These are phyloP conservation scores for Shiraia bambusicola DNA, from an alignment of 2,329 filamentous ascomycete genomes.

Conservation along the genomic window DNA sequence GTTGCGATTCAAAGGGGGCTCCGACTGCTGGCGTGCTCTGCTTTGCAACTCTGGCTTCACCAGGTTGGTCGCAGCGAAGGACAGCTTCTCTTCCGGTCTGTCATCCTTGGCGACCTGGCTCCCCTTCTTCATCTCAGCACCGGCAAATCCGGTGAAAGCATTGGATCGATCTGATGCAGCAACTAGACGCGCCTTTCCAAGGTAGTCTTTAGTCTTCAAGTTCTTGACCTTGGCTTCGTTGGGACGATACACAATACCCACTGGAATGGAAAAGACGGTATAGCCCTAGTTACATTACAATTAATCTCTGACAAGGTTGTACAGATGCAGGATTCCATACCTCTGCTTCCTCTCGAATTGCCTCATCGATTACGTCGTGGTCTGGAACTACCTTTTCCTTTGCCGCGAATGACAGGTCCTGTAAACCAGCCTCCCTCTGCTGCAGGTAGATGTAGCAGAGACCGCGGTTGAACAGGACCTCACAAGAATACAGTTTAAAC, in stretches of 20 bases:
- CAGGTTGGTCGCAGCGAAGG: conserved; percentile 88
- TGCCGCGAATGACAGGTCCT: conserved; percentile 85
- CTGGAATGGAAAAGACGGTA: conserved; percentile 96
- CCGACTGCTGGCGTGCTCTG: conserved; percentile 76
- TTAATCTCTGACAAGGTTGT: conserved; percentile 25
- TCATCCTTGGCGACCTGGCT: conserved; percentile 66
- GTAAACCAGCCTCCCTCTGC: conserved; percentile 85
- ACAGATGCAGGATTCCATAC: conserved; percentile 49
- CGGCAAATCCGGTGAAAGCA: conserved; percentile 79
- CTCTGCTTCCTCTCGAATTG: conserved; percentile 89
- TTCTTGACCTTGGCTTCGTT: conserved; percentile 99
- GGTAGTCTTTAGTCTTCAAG: conserved; percentile 94
- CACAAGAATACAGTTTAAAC: conserved; percentile 96
- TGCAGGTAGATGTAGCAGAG: conserved; percentile 97
- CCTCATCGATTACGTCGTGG: conserved; percentile 97
- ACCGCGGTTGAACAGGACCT: conserved; percentile 95
- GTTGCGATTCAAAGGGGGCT: conserved; percentile 75
- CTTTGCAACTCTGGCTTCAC: conserved; percentile 83
- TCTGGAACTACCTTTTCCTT: conserved; percentile 96
- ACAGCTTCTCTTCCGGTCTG: conserved; percentile 78
- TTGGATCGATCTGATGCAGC: conserved; percentile 81
- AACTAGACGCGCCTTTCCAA: conserved; percentile 92
- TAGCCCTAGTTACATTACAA: conserved; percentile 66
- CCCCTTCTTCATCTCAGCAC: conserved; percentile 75
- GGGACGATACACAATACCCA: conserved; percentile 90